Base-by-base conservation (phyloP, 306 rosid genomes). In the Trifolium fragiferum region DNA sequence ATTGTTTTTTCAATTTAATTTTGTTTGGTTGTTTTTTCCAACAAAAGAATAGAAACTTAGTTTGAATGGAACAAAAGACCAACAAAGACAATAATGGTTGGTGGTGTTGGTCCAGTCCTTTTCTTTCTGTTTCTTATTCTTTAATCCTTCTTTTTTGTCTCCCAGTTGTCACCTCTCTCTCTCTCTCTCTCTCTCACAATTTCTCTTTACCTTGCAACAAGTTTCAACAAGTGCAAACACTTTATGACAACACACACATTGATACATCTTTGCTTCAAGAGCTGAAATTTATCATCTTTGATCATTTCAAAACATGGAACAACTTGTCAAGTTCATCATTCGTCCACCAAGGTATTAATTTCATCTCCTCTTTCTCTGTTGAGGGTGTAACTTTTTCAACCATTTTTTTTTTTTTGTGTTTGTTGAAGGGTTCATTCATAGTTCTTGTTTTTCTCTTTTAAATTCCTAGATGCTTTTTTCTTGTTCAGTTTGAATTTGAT, bases 261-360 rank as follows among this genome's bases (percentile, higher is more conserved):
- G 51, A 30, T 70, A 2, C 3, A 47, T 60, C 1, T 60, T 71
- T 50, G 67, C n/a, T 72, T 50, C 41, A 64, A 72, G 46, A 75
- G 33, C 82, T 63, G 2, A 58, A 73, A 75, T 65, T 68, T 58
- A 21, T 55, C 78, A 70, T 72, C 69, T 76, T 47, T 81, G 57
- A 47, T 73, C 47, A 33, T 77, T 83, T 83, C 68, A 83, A 84
- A 76, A 81, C 33, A 84, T 84, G 87, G 85, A 84, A 18, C 85
- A 69, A 51, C 78, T 84, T 64, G 87, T 77, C 38, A 84, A 74
- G 78, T 84, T 77, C 85, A 84, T 84, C 81, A 84, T 84, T 73
- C 78, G 85, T 8, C 85, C 87, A 18, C 85, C 85, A 44, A 80
- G 85, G 87, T 84, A 73, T 70, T 54, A 7, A 75, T 47, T 65